phyloP scores from a whole-genome alignment of 176 grass and related monocot genomes.

The Zea mays region Zm-B73-REFERENCE-NAM-5.0 NC_050102.1:9957501-9958000 shows the following conservation, averaged over 20 bases:
- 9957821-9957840: not conserved
- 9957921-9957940: no score
- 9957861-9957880: no score
- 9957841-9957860: no score
- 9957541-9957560: constrained; percentile 87
- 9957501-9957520: constrained; percentile 73
- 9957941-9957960: no score
- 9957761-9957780: constrained; percentile 25
- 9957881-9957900: no score
- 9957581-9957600: constrained; percentile 73
- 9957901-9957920: no score
- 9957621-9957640: constrained; percentile 68
- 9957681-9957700: constrained; percentile 74
- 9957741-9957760: constrained; percentile 57
- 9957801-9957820: constrained; percentile 14
- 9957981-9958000: no score
- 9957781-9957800: constrained; percentile 26
- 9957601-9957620: constrained; percentile 62
- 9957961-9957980: no score
- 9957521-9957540: constrained; percentile 71
- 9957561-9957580: constrained; percentile 88
- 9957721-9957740: constrained; percentile 78
- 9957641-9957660: constrained; percentile 83
- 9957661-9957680: constrained; percentile 87
- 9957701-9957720: constrained; percentile 89